phyloP scores from a whole-genome alignment of 371 early-diverging fungal species.

The Apophysomyces sp. region DNA sequence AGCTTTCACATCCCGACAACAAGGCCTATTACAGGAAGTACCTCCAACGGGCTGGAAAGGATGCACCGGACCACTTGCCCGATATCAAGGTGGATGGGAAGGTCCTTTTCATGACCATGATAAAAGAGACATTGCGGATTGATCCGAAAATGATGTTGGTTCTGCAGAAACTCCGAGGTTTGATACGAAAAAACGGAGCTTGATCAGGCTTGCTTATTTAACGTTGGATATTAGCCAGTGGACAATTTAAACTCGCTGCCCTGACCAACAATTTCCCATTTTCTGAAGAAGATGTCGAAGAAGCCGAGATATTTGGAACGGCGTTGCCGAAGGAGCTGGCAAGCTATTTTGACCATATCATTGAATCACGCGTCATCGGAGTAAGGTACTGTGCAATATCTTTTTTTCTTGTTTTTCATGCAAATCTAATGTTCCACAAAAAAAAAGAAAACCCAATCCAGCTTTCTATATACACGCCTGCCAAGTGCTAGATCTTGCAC shows the following conservation, averaged over 20 bases:
- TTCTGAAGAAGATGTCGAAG: constrained; percentile 44
- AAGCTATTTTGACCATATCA: constrained; percentile 39
- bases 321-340: constrained; percentile 30
- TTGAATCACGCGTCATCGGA: constrained; percentile 46
- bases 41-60: constrained; percentile 43
- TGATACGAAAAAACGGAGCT: not conserved
- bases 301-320: constrained; percentile 39
- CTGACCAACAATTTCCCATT: constrained; percentile 79
- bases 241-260: constrained; percentile 65
- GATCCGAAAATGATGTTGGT: constrained; percentile 58
- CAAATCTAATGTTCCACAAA: not conserved
- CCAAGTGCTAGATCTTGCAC: constrained; percentile 55
- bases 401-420: not conserved
- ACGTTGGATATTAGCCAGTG: constrained; percentile 31
- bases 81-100: constrained; percentile 59
- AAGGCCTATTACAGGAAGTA: constrained; percentile 56
- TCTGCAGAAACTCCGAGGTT: constrained; percentile 53
- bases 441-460: constrained; percentile 69
- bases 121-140: constrained; percentile 58
- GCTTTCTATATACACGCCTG: constrained; percentile 64
- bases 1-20: constrained; percentile 59
- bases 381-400: constrained; percentile 20
- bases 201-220: not conserved
- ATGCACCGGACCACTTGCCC: constrained; percentile 34
- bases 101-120: constrained; percentile 70